A percentile compares a stretch with the other conserved stretches of the same genome.
phyloP scores from a whole-genome alignment of 2,329 filamentous ascomycete genomes.

The Phyllosticta paracitricarpa region DNA sequence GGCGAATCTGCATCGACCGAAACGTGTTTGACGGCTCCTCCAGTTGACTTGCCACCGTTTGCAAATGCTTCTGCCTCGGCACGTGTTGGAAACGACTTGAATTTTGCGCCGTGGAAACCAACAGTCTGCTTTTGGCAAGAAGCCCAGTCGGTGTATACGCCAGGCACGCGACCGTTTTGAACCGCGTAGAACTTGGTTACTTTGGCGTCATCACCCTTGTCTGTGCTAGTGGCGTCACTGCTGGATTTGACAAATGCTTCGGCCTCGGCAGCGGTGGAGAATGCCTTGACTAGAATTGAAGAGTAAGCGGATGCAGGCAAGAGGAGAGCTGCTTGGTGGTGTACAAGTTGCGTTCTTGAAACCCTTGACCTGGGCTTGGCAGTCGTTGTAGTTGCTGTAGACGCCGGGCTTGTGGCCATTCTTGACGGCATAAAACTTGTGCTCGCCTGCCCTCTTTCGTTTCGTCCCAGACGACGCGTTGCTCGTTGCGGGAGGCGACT shows the following conservation, averaged over 20 bases:
- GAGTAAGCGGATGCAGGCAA: neutral
- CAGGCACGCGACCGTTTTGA: conserved; percentile 46
- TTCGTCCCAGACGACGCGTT: conserved; percentile 39
- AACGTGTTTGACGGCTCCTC: conserved; percentile 15
- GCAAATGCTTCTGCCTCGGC: conserved; percentile 75
- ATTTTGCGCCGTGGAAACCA: conserved; percentile 57
- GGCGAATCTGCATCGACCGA: conserved; percentile 19
- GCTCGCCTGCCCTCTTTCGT: conserved; percentile 42
- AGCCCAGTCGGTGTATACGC: conserved; percentile 57
- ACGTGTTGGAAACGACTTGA: conserved; percentile 37
- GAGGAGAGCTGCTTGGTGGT: too few species aligned
- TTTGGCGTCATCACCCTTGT: neutral
- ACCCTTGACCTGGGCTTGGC: conserved; percentile 50
- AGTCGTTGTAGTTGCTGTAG: conserved; percentile 54
- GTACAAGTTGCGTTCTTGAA: conserved; percentile 39
- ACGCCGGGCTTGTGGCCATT: conserved; percentile 51
- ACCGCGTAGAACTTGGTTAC: conserved; percentile 48
- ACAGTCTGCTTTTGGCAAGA: conserved; percentile 63
- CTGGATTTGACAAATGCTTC: conserved; percentile 52
- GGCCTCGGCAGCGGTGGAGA: conserved; percentile 64
- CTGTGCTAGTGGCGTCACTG: neutral
- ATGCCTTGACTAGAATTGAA: conserved; percentile 60
- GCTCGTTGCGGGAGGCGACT: conserved; percentile 15
- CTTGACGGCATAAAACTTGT: conserved; percentile 56
- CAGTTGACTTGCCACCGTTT: conserved; percentile 21